Evolutionary conservation across 768 basidiomycete species (phyloP), one percentile per base, ranked within the genome.

Genomic region (Hericium rajendrae): DNA sequence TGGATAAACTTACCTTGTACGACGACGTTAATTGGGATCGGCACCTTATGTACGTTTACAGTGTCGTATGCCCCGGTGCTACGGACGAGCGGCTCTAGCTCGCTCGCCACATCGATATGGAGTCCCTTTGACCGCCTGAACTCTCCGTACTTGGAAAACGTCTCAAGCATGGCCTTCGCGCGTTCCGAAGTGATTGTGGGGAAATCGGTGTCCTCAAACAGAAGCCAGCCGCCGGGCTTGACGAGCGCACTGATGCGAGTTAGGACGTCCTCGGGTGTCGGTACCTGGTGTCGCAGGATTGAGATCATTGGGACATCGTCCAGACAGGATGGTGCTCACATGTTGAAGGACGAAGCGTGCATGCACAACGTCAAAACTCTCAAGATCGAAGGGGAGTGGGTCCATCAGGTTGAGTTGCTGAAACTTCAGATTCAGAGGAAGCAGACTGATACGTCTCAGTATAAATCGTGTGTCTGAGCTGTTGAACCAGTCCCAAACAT

Each of bases 201-300:
- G 40, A 54, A 26, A 32, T 56, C 56, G 20, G 57, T 55, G 15
- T 68, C 67, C 16, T 67, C 66, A 53, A 68, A 26, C 38, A 68
- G 58, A 18, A 68, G 59, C 62, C 65, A 66, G 22, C 66, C 67
- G 8, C 66, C 65, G 3, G 66, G 67, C 32, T 55, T 60, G 54
- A 68, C 58, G 37, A 67, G 60, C 48, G 57, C 49, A 38, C 58
- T 56, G 13, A 63, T 58, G 38, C 62, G 63, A 20, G 43, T 26
- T 13, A 67, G 58, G 16, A 57, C 53, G 10, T 53, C 53, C 48
- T 57, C 58, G 9, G 56, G 62, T n/a, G 63, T 41, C 2, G 65
- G 65, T 10, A 67, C 59, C 65, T 66, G 37, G 3, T 3, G 22
- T 20, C n/a, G 43, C 43, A 43, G 41, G 20, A 16, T 5, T 48